Percentiles rank a stretch among this genome's conserved stretches.
Conservation (phyloP, 1,139 yeast species). For the Suhomyces maxii region DNA sequence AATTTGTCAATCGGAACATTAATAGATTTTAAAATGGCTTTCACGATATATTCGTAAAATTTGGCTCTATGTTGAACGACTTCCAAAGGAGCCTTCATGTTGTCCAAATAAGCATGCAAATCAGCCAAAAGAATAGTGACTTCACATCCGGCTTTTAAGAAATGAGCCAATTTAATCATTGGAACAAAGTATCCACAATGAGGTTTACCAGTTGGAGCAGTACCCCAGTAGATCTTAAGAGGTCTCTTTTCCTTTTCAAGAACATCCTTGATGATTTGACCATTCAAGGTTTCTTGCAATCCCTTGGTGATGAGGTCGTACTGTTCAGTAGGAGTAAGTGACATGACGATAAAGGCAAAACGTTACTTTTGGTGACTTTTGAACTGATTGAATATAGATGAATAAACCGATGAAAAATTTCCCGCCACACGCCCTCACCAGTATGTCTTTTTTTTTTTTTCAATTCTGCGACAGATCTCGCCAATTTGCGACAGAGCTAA, state of each 20-base stretch:
- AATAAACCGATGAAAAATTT: too few relatives aligned
- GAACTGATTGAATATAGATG: too few relatives aligned
- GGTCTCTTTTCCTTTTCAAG: conserved; percentile 82
- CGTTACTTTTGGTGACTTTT: too few relatives aligned
- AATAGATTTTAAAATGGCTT: conserved; percentile 79
- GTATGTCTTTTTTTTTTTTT: too few relatives aligned
- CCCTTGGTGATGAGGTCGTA: conserved; percentile 78
- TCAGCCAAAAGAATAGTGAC: conserved; percentile 94
- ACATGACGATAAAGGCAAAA: conserved; percentile 16
- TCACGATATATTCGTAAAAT: conserved; percentile 81
- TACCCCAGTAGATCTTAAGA: conserved; percentile 90
- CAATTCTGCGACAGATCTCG: too few relatives aligned
- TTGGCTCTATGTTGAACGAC: conserved; percentile 85
- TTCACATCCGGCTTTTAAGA: conserved; percentile 93
- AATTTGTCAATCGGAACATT: conserved; percentile 91
- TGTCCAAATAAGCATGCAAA: conserved; percentile 93
- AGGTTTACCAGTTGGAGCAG: conserved; percentile 90
- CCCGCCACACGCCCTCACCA: too few relatives aligned
- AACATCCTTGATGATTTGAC: conserved; percentile 81
- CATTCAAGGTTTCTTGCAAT: conserved; percentile 89
- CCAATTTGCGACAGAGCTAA: too few relatives aligned
- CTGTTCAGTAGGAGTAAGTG: conserved; percentile 56
- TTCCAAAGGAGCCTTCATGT: conserved; percentile 97
- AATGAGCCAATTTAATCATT: conserved; percentile 94
- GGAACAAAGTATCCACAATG: conserved; percentile 99